A percentile compares a stretch with the other conserved stretches of the same genome.
Evolutionary conservation across 768 basidiomycete species (phyloP).

Genomic region (Amanita molliuscula): DNA sequence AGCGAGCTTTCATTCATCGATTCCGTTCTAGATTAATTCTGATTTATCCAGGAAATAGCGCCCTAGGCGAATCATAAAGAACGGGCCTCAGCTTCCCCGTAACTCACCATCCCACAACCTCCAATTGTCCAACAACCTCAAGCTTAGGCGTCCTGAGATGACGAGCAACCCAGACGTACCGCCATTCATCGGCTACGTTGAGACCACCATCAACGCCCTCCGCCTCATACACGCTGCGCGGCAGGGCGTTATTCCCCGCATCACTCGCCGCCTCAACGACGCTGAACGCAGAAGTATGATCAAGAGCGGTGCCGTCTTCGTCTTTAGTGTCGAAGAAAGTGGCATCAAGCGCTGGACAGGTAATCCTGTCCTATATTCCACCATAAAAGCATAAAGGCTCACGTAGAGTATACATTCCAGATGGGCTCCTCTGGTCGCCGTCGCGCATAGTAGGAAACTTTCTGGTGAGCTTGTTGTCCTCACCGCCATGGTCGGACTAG

Average conservation of each 20-base stretch:
- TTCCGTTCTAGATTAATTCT: slow-evolving; percentile 25
- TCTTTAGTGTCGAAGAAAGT: slow-evolving; percentile 83
- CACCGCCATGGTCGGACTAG: not conserved
- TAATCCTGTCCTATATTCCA: slow-evolving; percentile 12
- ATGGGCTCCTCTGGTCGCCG: slow-evolving; percentile 70
- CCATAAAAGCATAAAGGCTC: slow-evolving; percentile 8
- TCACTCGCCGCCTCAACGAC: slow-evolving; percentile 78
- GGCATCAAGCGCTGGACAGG: slow-evolving; percentile 87
- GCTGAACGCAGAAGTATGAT: slow-evolving; percentile 62
- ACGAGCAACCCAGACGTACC: slow-evolving; percentile 45
- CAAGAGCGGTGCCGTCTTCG: slow-evolving; percentile 65
- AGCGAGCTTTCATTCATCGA: slow-evolving; percentile 23
- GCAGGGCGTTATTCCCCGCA: slow-evolving; percentile 68
- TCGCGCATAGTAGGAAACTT: slow-evolving; percentile 82
- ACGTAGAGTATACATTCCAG: slow-evolving; percentile 17
- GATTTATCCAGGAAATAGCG: slow-evolving; percentile 27
- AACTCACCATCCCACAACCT: slow-evolving; percentile 29
- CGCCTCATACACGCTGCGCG: slow-evolving; percentile 77
- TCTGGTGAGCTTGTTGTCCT: slow-evolving; percentile 36
- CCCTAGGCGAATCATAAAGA: slow-evolving; percentile 31
- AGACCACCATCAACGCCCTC: slow-evolving; percentile 73
- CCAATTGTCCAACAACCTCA: slow-evolving; percentile 48
- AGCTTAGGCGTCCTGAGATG: slow-evolving; percentile 36
- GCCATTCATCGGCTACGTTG: slow-evolving; percentile 72
- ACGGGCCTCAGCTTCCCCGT: slow-evolving; percentile 27